Conservation (phyloP, 352 stramenopile genomes). For the Phytophthora tentaculata region DNA sequence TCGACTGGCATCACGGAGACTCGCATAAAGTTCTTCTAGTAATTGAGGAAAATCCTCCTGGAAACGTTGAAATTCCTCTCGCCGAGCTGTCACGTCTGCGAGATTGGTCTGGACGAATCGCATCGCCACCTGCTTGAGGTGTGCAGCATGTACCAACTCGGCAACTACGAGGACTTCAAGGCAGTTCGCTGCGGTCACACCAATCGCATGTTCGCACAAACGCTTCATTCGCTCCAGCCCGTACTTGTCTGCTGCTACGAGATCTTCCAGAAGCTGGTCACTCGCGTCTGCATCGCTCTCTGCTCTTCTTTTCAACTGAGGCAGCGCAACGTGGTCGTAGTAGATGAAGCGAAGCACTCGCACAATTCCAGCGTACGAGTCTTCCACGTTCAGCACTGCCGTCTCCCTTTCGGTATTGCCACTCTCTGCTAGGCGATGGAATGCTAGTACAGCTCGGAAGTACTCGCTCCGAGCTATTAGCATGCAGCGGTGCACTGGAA, state of each 20-base stretch:
- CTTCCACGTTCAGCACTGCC: conserved; percentile 56
- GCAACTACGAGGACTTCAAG: conserved; percentile 69
- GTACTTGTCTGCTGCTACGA: conserved; percentile 79
- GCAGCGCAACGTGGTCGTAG: conserved; percentile 50
- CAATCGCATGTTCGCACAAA: conserved; percentile 59
- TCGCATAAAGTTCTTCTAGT: conserved; percentile 50
- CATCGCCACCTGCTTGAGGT: conserved; percentile 65
- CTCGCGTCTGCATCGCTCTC: conserved; percentile 21
- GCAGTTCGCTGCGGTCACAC: conserved; percentile 53
- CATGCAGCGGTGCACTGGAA: conserved; percentile 69
- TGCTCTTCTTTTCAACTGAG: background rate
- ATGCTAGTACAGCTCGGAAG: conserved; percentile 65
- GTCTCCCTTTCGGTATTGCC: background rate
- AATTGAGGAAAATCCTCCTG: conserved; percentile 46
- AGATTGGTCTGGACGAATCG: conserved; percentile 43
- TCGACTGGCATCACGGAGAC: conserved; percentile 32
- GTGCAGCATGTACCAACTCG: conserved; percentile 57
- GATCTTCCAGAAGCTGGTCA: conserved; percentile 70
- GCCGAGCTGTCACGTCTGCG: conserved; percentile 28
- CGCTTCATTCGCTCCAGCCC: conserved; percentile 75
- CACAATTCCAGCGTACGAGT: conserved; percentile 52
- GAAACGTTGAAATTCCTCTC: conserved; percentile 40
- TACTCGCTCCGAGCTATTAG: conserved; percentile 71
- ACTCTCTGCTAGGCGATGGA: conserved; percentile 18
- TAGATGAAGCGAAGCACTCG: conserved; percentile 83